Conservation (phyloP, 495 filamentous ascomycete genomes). For the Symbiotaphrina buchneri region DNA sequence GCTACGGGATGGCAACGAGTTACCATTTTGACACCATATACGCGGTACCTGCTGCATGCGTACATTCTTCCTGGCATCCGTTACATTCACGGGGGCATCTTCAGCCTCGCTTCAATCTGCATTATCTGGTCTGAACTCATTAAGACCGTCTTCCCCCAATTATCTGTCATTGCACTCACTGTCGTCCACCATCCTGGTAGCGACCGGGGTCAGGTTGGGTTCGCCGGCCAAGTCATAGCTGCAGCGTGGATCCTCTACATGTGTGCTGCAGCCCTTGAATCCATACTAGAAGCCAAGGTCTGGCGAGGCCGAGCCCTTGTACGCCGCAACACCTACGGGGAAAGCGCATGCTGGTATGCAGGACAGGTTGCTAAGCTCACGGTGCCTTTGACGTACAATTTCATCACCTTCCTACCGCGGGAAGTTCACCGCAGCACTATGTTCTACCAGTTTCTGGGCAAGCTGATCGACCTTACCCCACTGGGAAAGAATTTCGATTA, state of each 20-base stretch:
- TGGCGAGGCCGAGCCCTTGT: constrained; percentile 90
- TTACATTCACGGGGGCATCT: constrained; percentile 34
- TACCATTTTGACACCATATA: constrained; percentile 59
- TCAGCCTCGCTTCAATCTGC: constrained; percentile 51
- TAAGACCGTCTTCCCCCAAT: constrained; percentile 46
- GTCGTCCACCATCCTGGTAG: constrained; percentile 55
- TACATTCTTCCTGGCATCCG: constrained; percentile 42
- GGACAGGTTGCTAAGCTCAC: constrained; percentile 74
- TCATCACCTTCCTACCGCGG: constrained; percentile 63
- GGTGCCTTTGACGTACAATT: constrained; percentile 86
- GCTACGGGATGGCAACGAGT: constrained; percentile 27
- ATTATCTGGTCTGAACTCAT: constrained; percentile 86
- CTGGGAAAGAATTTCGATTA: constrained; percentile 69
- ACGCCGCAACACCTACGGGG: constrained; percentile 68
- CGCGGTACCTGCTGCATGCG: constrained; percentile 55
- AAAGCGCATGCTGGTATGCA: constrained; percentile 88
- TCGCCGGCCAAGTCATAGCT: constrained; percentile 65
- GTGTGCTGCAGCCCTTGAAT: constrained; percentile 63
- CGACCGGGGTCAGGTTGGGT: constrained; percentile 45
- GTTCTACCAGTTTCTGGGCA: constrained; percentile 73
- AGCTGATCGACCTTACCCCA: constrained; percentile 63
- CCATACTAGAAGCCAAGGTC: constrained; percentile 72
- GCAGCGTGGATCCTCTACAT: constrained; percentile 87
- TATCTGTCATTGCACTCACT: constrained; percentile 68
- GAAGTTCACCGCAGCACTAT: constrained; percentile 42